phyloP scores from a whole-genome alignment of 495 filamentous ascomycete genomes.

The Aspergillus carlsbadensis region DNA sequence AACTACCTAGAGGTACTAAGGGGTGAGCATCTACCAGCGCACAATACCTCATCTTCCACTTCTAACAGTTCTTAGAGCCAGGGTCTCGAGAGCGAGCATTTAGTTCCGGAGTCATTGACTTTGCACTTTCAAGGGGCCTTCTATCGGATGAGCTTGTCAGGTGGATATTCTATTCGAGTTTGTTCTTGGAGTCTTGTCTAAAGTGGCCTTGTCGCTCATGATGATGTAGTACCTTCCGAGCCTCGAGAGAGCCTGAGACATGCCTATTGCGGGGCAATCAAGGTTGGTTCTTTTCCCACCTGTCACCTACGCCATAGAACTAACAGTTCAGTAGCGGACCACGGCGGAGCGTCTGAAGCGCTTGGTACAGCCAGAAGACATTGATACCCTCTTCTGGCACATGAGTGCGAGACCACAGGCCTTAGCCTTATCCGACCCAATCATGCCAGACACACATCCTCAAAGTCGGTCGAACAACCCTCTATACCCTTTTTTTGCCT shows the following conservation, averaged over 20 bases:
- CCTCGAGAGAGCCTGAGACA: constrained; percentile 58
- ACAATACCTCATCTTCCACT: not conserved
- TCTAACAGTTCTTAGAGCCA: constrained; percentile 34
- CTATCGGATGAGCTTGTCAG: constrained; percentile 69
- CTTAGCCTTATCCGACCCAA: constrained; percentile 24
- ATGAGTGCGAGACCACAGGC: constrained; percentile 33
- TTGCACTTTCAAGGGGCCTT: constrained; percentile 50
- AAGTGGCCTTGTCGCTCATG: constrained; percentile 10
- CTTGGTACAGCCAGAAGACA: constrained; percentile 31
- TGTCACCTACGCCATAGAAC: not conserved
- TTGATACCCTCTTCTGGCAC: constrained; percentile 33
- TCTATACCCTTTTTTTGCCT: not conserved
- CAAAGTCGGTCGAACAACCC: constrained; percentile 19
- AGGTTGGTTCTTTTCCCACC: constrained; percentile 27
- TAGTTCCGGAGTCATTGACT: constrained; percentile 64
- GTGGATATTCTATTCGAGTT: constrained; percentile 69
- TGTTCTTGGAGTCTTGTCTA: constrained; percentile 5
- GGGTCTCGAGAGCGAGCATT: constrained; percentile 60
- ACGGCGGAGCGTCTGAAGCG: constrained; percentile 22
- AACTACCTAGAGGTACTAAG: constrained; percentile 33
- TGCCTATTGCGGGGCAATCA: constrained; percentile 60
- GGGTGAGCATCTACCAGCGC: constrained; percentile 25
- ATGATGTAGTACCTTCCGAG: constrained; percentile 53
- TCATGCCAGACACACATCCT: constrained; percentile 24
- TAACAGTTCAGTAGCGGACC: constrained; percentile 18